Base-by-base conservation (phyloP, 768 basidiomycete species). In the Russula foetens region DNA sequence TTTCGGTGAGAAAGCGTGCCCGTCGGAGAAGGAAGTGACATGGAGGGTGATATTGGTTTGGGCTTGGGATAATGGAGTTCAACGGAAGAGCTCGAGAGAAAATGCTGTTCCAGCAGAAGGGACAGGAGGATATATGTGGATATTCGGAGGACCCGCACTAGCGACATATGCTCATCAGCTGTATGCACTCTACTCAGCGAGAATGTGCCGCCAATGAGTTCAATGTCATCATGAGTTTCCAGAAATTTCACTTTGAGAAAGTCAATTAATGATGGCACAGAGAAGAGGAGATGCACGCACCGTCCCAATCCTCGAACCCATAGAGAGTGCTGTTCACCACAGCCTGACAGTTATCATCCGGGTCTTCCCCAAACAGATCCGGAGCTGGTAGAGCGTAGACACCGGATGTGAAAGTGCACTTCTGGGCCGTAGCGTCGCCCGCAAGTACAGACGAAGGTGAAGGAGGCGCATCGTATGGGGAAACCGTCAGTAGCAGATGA, bases 171-270 rank as follows among this genome's bases (percentile, higher is more conserved):
- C 55, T 82, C 78, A 4, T 67, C 33, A 1, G 71, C 67, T 1
- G 80, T 78, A 14, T 69, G 69, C 15, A 79, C 65, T 11, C 80
- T 83, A 61, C 73, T 75, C 60, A 88, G 75, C 1, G 73, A 67
- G 67, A 89, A 88, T 1, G 80, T 84, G 0, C 86, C 86, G 5
- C 86, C 86, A 8, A 87, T 76, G 33, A 85, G 69, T 4, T 71
- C 49, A 38, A 71, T 60, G n/a, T 70, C 60, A 2, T 71, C 68
- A 53, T 65, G 41, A 7, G 33, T 17, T 28, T 46, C 44, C n/a
- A n/a, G 31, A 29, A 43, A n/a, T 6, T 49, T 50, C 29, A 63
- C 64, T 68, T 50, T 23, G 39, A 35, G 43, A 38, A 41, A 55
- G 43, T 60, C 47, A 60, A 23, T 33, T 17, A 3, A 24, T 17